Conservation (phyloP, 805 yeast species). For the Cyberlindnera suaveolens region DNA sequence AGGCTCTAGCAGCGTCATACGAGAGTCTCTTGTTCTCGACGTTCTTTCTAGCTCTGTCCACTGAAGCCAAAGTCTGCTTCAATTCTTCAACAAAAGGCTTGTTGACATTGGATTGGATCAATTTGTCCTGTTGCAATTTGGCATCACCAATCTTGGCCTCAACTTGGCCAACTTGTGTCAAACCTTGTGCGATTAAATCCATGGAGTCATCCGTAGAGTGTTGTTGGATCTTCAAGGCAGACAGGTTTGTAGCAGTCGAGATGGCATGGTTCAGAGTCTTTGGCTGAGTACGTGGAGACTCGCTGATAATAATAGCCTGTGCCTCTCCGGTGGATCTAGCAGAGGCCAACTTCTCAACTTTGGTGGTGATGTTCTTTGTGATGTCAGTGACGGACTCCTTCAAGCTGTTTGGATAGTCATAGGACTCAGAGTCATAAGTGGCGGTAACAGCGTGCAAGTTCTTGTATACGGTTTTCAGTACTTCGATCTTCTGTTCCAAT, state of each 20-base stretch:
- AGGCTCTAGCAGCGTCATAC: conserved; percentile 72
- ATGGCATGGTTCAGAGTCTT: conserved; percentile 81
- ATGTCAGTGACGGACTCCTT: conserved; percentile 72
- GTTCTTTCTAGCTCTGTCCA: conserved; percentile 60
- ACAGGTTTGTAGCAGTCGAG: conserved; percentile 61
- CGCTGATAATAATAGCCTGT: conserved; percentile 57
- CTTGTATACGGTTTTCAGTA: conserved; percentile 61
- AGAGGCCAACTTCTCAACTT: conserved; percentile 60
- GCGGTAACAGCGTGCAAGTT: conserved; percentile 46
- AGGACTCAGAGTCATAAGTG: conserved; percentile 65
- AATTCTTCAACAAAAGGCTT: conserved; percentile 57
- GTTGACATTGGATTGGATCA: conserved; percentile 65
- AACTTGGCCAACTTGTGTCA: conserved; percentile 61
- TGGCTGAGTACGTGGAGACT: conserved; percentile 50
- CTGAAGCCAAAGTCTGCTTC: conserved; percentile 52
- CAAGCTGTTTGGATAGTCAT: conserved; percentile 73
- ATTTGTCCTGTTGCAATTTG: conserved; percentile 73
- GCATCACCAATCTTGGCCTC: conserved; percentile 77
- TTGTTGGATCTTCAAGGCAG: conserved; percentile 26
- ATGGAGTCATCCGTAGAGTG: conserved; percentile 32
- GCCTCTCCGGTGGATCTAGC: conserved; percentile 81
- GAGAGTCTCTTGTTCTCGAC: conserved; percentile 75
- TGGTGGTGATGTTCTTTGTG: conserved; percentile 56
- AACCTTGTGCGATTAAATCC: conserved; percentile 52
- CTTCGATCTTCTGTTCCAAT: conserved; percentile 67